A percentile compares a stretch with the other conserved stretches of the same genome.
Conservation (phyloP, 148 eudicot species). For the Rhododendron ferrugineum region DNA sequence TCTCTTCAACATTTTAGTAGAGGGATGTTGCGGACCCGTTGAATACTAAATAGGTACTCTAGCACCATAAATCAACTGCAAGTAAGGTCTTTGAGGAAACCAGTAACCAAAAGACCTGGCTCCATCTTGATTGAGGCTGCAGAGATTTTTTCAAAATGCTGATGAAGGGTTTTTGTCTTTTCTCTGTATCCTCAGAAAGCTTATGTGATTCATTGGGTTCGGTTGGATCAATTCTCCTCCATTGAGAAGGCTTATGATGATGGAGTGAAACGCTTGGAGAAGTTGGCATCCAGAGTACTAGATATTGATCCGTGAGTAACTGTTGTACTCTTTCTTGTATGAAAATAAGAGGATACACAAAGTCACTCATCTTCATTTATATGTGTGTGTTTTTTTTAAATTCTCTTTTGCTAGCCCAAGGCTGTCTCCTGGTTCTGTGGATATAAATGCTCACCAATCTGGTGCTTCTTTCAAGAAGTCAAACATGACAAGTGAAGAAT, state of each 20-base stretch:
- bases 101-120: background rate
- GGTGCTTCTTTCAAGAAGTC: conserved; percentile 26
- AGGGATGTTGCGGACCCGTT: background rate
- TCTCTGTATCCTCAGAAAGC: conserved; percentile 37
- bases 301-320: conserved; percentile 40
- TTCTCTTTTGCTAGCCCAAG: conserved; percentile 30
- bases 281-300: conserved; percentile 35
- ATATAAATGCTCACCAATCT: conserved; percentile 23
- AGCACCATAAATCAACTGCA: background rate
- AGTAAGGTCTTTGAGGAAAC: background rate
- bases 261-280: conserved; percentile 41
- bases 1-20: background rate
- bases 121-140: background rate
- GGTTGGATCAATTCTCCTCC: conserved; percentile 34
- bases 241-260: conserved; percentile 42
- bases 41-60: background rate
- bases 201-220: conserved; percentile 49
- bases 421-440: conserved; percentile 38
- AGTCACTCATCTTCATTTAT: conserved; percentile 2
- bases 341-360: background rate
- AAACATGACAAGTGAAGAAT: conserved; percentile 44
- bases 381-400: background rate
- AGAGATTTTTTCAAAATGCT: background rate
- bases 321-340: background rate
- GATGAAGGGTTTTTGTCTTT: background rate